These are phyloP conservation scores for Colletotrichum cuscutae DNA, from an alignment of 2,329 filamentous ascomycete genomes.

Conservation along the genomic window DNA sequence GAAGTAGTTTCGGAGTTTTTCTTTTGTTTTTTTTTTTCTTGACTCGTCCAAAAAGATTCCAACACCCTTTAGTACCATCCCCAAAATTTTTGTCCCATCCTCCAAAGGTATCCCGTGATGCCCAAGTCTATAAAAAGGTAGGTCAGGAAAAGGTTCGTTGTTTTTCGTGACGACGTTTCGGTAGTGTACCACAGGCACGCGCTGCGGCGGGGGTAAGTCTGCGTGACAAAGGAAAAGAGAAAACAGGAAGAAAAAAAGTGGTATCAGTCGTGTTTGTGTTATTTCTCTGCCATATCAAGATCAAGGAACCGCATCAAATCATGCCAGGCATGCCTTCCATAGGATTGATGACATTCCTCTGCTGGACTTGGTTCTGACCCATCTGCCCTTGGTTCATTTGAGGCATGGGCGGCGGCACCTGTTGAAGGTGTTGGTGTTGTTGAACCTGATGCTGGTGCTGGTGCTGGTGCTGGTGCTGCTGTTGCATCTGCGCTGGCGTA, in stretches of 20 bases:
- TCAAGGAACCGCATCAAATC: slow-evolving; percentile 24
- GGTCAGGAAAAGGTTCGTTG: slow-evolving; percentile 8
- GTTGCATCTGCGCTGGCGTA: slow-evolving; percentile 44
- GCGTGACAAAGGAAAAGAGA: slow-evolving; percentile 30
- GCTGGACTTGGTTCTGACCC: slow-evolving; percentile 30
- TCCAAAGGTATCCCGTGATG: slow-evolving; percentile 11
- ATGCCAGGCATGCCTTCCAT: slow-evolving; percentile 35
- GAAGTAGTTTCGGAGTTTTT: neutral
- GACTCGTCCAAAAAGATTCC: neutral
- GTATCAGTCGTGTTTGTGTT: slow-evolving; percentile 30
- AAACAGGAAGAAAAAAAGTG: slow-evolving; percentile 11
- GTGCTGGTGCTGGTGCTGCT: slow-evolving; percentile 37
- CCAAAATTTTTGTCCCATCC: neutral
- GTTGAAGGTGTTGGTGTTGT: slow-evolving; percentile 38
- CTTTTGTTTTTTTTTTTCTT: neutral
- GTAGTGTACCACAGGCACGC: slow-evolving; percentile 21
- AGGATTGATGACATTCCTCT: slow-evolving; percentile 26
- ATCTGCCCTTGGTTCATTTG: slow-evolving; percentile 33
- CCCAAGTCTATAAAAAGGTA: slow-evolving; percentile 24
- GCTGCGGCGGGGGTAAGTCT: slow-evolving; percentile 19
- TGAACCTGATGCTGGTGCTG: slow-evolving; percentile 34
- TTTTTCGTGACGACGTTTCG: slow-evolving; percentile 31
- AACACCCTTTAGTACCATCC: slow-evolving; percentile 9
- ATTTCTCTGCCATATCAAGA: neutral
- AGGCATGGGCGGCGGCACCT: slow-evolving; percentile 38